Base-by-base conservation (phyloP, 176 grass and related monocot genomes). In the Urochloa ruziziensis region DNA sequence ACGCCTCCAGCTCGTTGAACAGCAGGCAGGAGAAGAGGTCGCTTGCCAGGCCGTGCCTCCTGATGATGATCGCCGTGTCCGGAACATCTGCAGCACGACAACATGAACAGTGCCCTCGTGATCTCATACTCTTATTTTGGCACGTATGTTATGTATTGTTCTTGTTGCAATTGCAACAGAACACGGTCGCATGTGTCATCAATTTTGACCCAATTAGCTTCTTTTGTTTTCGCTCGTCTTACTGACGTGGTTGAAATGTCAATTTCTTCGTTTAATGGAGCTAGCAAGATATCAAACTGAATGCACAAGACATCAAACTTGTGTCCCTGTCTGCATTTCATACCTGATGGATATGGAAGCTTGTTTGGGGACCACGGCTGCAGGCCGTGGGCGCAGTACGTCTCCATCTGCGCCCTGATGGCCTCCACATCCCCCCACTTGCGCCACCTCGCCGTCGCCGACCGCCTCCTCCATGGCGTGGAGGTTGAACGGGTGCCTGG, bases 401-500 rank as follows among this genome's bases (percentile, higher is more conserved):
- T 92, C 83, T 96, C 96, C 93, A 99, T 99, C 74, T 99, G 93
- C 66, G 40, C 77, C 83, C 93, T 94, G 73, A 99, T 30, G 77
- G 83, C 80, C 27, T 92, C 87, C 0, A 92, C 87, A 43, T 90
- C 87, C 28, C 35, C 21, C 93, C 93, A 94, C 75, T 99, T 99
- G 49, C 19, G 89, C 96, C 96, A 99, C 85, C 96, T 67, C 73
- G 91, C 85, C 39, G 96, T 99, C 7, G 96, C 93, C 93, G 79
- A 96, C 71, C 14, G 89, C 96, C 87, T 98, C 93, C 84, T 99
- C 96, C 93, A 96, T 82, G n/a, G 93, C 71, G 84, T 99, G 93
- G 7, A 87, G 40, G 69, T 99, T 96, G 58, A 89, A 91, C 2
- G 91, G 93, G 84, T 96, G 93, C 87, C 80, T 96, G 27, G 91